Base-by-base conservation (phyloP, 768 basidiomycete species). In the Brasilioporus rufonigricans region DNA sequence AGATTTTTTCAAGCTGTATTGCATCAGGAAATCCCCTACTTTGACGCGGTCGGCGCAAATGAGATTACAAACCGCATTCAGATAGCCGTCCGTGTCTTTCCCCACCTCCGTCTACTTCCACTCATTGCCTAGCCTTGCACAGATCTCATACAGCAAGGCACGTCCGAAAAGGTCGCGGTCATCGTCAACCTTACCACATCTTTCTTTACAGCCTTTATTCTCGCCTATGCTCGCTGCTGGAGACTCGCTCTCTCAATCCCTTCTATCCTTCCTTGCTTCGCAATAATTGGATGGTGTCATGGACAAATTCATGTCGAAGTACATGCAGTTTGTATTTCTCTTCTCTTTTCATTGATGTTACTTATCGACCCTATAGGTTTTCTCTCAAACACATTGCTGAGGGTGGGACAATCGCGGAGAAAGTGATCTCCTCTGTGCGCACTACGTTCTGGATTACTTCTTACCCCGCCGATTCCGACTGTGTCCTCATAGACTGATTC, bases 61-160 rank as follows among this genome's bases (percentile, higher is more conserved):
- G 95, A 97, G 67, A 87, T 98, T 19, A 88, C 94, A 0, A 96
- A 93, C 12, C 84, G 93, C 41, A 97, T 97, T 59, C 87, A 91
- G 66, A 90, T 88, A 0, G 89, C 24, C 91, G 89, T 89, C 65
- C 57, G 84, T 74, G n/a, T n/a, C 18, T 9, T 7, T 19, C 10
- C 16, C 9, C 32, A n/a, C n/a, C n/a, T n/a, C 23, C 52, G 19
- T 48, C 32, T 52, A 8, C 1, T 43, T 24, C 47, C 10, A 53
- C 19, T 3, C 19, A 5, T 50, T 31, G 7, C 12, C 31, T 29
- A 68, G 2, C 21, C 24, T 26, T 43, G 1, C n/a, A 21, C 26
- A 91, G 89, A 96, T 74, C 71, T 96, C 39, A 85, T 98, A 4
- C 94, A 96, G 63, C 88, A 92, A 71, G 94, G 92, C n/a, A 91